Percentiles rank a stretch among this genome's conserved stretches.
Evolutionary conservation across 2,329 filamentous ascomycete species (phyloP).

Genomic region (Hymenoscyphus fructigenus): DNA sequence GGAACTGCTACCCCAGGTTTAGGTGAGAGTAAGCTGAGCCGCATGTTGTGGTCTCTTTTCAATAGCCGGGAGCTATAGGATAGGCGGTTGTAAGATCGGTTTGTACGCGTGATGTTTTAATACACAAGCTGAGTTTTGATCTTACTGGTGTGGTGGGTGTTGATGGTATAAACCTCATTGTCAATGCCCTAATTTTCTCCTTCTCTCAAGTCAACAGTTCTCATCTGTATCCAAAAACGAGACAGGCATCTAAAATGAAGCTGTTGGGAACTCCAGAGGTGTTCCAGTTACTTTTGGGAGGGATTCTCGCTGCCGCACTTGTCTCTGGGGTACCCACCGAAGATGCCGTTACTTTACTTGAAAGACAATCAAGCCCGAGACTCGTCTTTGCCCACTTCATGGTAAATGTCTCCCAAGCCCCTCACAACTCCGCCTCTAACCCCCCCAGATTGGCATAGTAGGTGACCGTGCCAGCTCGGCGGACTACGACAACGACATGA

Average conservation of each 20-base stretch:
- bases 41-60: neutral
- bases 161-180: neutral
- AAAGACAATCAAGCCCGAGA: conserved; percentile 3
- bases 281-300: neutral
- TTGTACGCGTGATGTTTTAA: neutral
- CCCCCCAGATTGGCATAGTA: conserved; percentile 26
- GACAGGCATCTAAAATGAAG: neutral
- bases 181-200: neutral
- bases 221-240: neutral
- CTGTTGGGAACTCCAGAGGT: neutral
- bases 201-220: neutral
- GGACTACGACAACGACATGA: conserved; percentile 26
- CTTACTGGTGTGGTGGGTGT: neutral
- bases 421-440: neutral
- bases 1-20: neutral
- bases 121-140: neutral
- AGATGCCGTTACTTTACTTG: neutral
- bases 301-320: neutral
- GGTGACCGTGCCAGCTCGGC: conserved; percentile 21
- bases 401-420: conserved; percentile 8
- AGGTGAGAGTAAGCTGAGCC: conserved; percentile 2
- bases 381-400: conserved; percentile 28
- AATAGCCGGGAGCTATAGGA: neutral
- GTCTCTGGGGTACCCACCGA: neutral
- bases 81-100: neutral